Evolutionary conservation across 257 asterid species (phyloP), one percentile per base, ranked within the genome.

Genomic region (Jacaranda mimosifolia): DNA sequence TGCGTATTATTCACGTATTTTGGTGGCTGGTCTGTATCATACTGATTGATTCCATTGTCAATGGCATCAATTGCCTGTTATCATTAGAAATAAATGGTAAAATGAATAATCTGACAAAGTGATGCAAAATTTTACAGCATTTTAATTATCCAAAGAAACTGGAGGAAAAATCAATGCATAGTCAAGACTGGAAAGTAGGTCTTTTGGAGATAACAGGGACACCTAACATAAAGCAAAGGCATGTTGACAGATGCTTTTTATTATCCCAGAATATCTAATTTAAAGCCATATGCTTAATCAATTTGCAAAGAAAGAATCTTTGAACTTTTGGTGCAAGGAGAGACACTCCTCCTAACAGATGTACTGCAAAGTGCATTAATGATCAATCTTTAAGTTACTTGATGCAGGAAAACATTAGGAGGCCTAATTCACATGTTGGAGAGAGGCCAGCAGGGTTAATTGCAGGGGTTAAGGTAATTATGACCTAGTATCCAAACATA

Each of bases 31-130:
- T 94, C 97, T 0, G 97, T 91, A 43, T 92, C 98, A 45, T 88
- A 92, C 84, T 81, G 97, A 85, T 89, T 91, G 77, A 92, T 92
- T 71, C 97, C 98, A 77, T 92, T 92, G 86, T 92, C 98, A 76
- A 88, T 42, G 21, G 97, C 96, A 89, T 94, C 97, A 68, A 92
- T 89, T 70, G 97, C 97, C 98, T 94, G 84, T 70, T 66, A 77
- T 52, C 83, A 62, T 65, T 19, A 68, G 53, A 63, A 21, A 76
- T 8, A 63, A 70, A 56, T 18, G 55, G 46, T 32, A 63, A 64
- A 43, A 72, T 9, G 5, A 55, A 53, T 55, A 46, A 45, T 73
- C 32, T 10, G 62, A 65, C 64, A 64, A 63, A 46, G 60, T 7
- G 15, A 74, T 26, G 45, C 15, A 46, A 74, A 55, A 19, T 26